Evolutionary conservation across 2,329 filamentous ascomycete genomes (phyloP), one percentile per base, ranked within the genome.

Genomic region (Thyridium curvatum): DNA sequence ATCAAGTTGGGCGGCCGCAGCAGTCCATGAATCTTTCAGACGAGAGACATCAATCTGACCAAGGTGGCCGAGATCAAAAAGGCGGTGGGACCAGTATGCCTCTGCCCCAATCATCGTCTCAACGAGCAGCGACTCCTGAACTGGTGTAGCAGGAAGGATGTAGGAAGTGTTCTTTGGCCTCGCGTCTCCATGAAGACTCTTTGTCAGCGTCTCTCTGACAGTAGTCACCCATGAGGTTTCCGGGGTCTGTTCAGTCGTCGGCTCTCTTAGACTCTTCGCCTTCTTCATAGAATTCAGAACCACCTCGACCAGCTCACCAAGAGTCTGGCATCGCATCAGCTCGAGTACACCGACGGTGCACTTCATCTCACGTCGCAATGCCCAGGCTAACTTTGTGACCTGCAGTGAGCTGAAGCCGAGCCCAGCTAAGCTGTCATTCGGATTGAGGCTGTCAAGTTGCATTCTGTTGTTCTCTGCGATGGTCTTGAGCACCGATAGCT

Each of bases 81-180:
- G 52, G 12, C 58, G 56, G 35, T 63, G 60, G 21, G 58, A 59
- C 61, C 61, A 65, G 43, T 66, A 65, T 34, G 59, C 52, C 17
- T 54, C 49, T 4, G 53, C 49, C 14, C 53, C 58, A 6, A 56
- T 47, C 55, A 65, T 58, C 1, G 59, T 64, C 49, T 66, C 62
- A 26, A 56, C 56, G 8, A 65, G 46, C 16, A 65, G 46, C 18
- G 59, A 58, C 36, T 64, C 61, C 39, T 64, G 61, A 12, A 64
- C 48, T 1, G 59, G 54, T 6, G 59, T 59, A 10, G 58, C 48
- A 2, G 53, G 55, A 8, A 58, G 35, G 13, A 56, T 43, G 30
- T 46, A 46, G n/a, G 32, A 30, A 2, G 44, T 48, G 34, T 44
- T 40, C 4, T 36, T 8, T 4, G 46, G 46, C 3, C 38, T 41